Evolutionary conservation across 495 filamentous ascomycete genomes (phyloP).

Genomic region (Neurospora cerealis): DNA sequence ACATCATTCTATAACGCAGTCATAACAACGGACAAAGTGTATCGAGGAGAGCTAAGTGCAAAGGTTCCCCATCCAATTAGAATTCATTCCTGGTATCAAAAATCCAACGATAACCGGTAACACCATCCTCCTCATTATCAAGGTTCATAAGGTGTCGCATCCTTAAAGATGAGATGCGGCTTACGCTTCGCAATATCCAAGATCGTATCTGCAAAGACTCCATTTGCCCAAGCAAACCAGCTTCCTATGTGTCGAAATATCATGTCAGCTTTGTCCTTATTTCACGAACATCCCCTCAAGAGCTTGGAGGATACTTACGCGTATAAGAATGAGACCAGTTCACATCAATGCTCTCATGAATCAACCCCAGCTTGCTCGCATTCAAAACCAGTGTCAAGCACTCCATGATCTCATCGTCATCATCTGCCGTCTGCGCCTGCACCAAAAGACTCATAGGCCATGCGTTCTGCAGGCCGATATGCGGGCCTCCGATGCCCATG

Average conservation of each 20-base stretch:
- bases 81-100: not conserved
- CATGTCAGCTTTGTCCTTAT: conserved; percentile 17
- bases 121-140: not conserved
- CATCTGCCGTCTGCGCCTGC: conserved; percentile 80
- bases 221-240: conserved; percentile 99
- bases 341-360: conserved; percentile 91
- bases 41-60: not conserved
- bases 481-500: conserved; percentile 68
- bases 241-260: conserved; percentile 39
- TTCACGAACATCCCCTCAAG: not conserved
- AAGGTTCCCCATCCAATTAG: not conserved
- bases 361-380: conserved; percentile 63
- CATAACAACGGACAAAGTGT: not conserved
- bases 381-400: conserved; percentile 63
- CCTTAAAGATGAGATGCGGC: conserved; percentile 79
- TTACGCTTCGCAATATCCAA: conserved; percentile 78
- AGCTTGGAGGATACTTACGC: conserved; percentile 34
- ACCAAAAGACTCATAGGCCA: conserved; percentile 95
- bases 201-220: conserved; percentile 89
- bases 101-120: not conserved
- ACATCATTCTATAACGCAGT: not conserved
- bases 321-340: conserved; percentile 66
- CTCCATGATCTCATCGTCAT: conserved; percentile 71
- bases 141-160: conserved; percentile 35
- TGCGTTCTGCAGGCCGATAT: conserved; percentile 77